A percentile compares a stretch with the other conserved stretches of the same genome.
Evolutionary conservation across 306 rosid genomes (phyloP).

Genomic region (Betula pendula): DNA sequence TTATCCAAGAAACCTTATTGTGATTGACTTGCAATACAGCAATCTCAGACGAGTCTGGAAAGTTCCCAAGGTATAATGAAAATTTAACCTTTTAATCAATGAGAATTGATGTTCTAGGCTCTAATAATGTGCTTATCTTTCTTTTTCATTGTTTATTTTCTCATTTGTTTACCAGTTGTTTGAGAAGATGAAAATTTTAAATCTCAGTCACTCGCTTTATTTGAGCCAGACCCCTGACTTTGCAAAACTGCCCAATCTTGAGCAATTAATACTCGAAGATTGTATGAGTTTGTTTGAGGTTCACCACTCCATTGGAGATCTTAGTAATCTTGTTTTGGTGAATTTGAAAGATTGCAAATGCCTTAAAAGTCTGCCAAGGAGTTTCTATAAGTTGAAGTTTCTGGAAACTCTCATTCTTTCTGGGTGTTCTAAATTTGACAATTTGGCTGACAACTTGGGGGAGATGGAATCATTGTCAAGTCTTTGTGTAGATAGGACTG

Average conservation of each 20-base stretch:
- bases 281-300: too few species aligned
- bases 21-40: constrained; percentile 15
- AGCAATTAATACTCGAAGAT: constrained; percentile 7
- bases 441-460: constrained; percentile 38
- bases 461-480: constrained; percentile 31
- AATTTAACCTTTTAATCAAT: too few species aligned
- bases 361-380: too few species aligned
- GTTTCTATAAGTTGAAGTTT: constrained; percentile 31
- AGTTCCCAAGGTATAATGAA: constrained; percentile 30
- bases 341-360: too few species aligned
- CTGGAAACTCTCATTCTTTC: constrained; percentile 39
- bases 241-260: constrained; percentile 33
- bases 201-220: constrained; percentile 3
- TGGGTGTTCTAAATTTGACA: constrained; percentile 41
- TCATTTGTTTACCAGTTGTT: constrained; percentile 11
- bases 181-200: constrained; percentile 28
- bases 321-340: too few species aligned
- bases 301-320: too few species aligned
- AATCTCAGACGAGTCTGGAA: constrained; percentile 32
- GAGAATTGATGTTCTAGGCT: too few species aligned
- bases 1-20: too few species aligned
- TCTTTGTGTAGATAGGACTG: constrained; percentile 33
- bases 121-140: too few species aligned
- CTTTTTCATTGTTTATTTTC: too few species aligned
- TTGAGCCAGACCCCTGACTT: constrained; percentile 38